Percentiles rank a stretch among this genome's conserved stretches.
phyloP scores from a whole-genome alignment of 805 yeast genomes.

The Sungouiozyma ichnusensis region DNA sequence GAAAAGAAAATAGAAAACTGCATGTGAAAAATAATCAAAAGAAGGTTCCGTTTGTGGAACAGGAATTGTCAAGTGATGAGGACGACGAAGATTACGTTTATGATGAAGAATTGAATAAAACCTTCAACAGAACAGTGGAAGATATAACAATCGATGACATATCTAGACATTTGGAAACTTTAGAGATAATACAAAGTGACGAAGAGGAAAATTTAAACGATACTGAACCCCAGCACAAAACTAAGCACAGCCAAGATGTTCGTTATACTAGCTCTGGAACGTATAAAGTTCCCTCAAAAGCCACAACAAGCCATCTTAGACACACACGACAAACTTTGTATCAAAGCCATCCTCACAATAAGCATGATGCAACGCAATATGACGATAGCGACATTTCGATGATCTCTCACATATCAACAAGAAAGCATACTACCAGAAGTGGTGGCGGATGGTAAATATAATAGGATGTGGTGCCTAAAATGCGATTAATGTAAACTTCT shows the following conservation, averaged over 20 bases:
- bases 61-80: slow-evolving; percentile 23
- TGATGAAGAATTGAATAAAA: slow-evolving; percentile 28
- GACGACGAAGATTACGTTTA: slow-evolving; percentile 29
- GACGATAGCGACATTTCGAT: slow-evolving; percentile 29
- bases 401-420: slow-evolving; percentile 27
- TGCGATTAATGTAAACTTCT: slow-evolving; percentile 34
- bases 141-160: slow-evolving; percentile 31
- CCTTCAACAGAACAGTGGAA: slow-evolving; percentile 30
- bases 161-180: slow-evolving; percentile 28
- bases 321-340: slow-evolving; percentile 8
- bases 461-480: neutral
- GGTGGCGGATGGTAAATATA: slow-evolving; percentile 23
- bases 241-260: neutral
- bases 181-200: slow-evolving; percentile 21
- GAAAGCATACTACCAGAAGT: slow-evolving; percentile 24
- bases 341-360: slow-evolving; percentile 8
- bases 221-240: neutral
- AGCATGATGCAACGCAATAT: slow-evolving; percentile 7
- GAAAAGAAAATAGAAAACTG: slow-evolving; percentile 1
- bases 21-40: slow-evolving; percentile 2
- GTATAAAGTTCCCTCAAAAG: slow-evolving; percentile 23
- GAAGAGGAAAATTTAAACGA: slow-evolving; percentile 1
- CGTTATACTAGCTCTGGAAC: slow-evolving; percentile 10
- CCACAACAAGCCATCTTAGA: slow-evolving; percentile 21
- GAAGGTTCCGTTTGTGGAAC: slow-evolving; percentile 22